These are phyloP conservation scores for Suillus ampliporus DNA, from an alignment of 768 basidiomycete genomes.

Conservation along the genomic window DNA sequence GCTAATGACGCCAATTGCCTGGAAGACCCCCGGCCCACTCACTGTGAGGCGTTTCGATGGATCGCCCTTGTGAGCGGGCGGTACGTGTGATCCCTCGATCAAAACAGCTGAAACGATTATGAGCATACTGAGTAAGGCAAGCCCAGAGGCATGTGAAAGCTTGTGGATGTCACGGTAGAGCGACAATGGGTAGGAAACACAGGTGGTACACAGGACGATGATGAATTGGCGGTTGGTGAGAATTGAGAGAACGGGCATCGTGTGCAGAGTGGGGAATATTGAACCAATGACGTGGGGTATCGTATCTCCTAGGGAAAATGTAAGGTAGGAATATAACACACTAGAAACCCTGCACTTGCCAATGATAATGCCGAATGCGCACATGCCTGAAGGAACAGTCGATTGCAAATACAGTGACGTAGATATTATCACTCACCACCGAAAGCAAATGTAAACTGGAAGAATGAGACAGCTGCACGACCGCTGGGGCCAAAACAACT, in stretches of 20 bases:
- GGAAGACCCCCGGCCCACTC: slow-evolving; percentile 82
- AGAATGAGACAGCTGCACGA: slow-evolving; percentile 93
- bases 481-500: slow-evolving; percentile 91
- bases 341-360: slow-evolving; percentile 37
- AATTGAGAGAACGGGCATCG: slow-evolving; percentile 74
- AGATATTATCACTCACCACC: slow-evolving; percentile 64
- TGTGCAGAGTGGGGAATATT: slow-evolving; percentile 71
- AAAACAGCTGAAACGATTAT: slow-evolving; percentile 90
- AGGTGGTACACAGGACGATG: slow-evolving; percentile 83
- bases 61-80: slow-evolving; percentile 77
- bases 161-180: slow-evolving; percentile 98
- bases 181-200: slow-evolving; percentile 93
- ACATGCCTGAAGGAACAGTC: slow-evolving; percentile 75
- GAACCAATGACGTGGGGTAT: slow-evolving; percentile 93
- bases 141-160: slow-evolving; percentile 87
- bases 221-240: slow-evolving; percentile 89
- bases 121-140: slow-evolving; percentile 92
- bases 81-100: slow-evolving; percentile 78
- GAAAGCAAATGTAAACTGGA: slow-evolving; percentile 97
- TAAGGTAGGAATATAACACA: background rate
- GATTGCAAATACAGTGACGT: background rate
- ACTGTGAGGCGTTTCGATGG: slow-evolving; percentile 76
- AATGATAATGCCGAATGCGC: slow-evolving; percentile 97
- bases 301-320: slow-evolving; percentile 74
- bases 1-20: slow-evolving; percentile 96